A percentile compares a stretch with the other conserved stretches of the same genome.
Conservation (phyloP, 805 yeast genomes). For the Saccharomycopsis javanensis region DNA sequence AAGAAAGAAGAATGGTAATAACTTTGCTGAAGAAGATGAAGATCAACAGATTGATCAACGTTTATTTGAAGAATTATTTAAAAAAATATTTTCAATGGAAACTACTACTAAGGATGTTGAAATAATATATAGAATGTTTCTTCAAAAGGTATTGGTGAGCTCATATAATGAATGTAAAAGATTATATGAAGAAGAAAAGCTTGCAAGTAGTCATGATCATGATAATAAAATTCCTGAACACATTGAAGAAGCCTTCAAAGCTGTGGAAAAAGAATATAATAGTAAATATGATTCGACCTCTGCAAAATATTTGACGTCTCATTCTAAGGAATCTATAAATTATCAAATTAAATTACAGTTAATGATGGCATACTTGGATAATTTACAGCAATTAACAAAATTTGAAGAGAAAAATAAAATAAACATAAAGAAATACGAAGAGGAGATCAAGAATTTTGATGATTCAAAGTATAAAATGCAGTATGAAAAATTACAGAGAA, state of each 20-base stretch:
- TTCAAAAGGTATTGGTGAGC: background rate
- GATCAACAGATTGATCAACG: background rate
- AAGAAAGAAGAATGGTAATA: background rate
- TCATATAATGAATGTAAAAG: background rate
- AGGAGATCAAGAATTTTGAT: slow-evolving; percentile 15
- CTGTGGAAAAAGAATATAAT: slow-evolving; percentile 1
- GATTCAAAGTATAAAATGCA: slow-evolving; percentile 18
- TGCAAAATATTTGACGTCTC: background rate
- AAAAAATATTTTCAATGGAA: background rate
- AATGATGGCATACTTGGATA: slow-evolving; percentile 1
- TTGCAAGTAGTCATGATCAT: background rate
- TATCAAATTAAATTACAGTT: background rate
- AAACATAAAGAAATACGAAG: slow-evolving; percentile 6
- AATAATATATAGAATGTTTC: background rate
- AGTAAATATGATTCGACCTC: slow-evolving; percentile 14
- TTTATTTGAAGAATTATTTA: background rate
- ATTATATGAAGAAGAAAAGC: background rate
- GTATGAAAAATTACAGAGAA: slow-evolving; percentile 26
- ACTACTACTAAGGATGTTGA: background rate
- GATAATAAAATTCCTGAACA: slow-evolving; percentile 14
- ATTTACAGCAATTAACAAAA: background rate
- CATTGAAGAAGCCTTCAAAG: slow-evolving; percentile 17
- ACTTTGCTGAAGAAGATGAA: background rate
- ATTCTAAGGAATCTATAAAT: background rate
- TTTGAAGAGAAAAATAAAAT: background rate